phyloP scores from a whole-genome alignment of 257 asterid species.

The Fraxinus pennsylvanica region DNA sequence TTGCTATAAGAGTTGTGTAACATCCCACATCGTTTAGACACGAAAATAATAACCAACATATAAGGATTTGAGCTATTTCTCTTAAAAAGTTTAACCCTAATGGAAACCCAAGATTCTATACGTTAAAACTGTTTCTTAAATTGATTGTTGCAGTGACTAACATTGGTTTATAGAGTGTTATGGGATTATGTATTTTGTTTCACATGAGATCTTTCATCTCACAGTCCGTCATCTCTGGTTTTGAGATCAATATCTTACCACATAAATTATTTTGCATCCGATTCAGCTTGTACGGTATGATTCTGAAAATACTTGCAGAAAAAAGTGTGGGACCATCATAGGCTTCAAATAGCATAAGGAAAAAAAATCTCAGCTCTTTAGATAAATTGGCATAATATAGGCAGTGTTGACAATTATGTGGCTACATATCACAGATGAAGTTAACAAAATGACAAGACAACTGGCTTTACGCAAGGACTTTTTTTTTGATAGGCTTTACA shows the following conservation, averaged over 20 bases:
- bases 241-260: neutral
- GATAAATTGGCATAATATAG: neutral
- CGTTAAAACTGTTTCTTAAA: neutral
- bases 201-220: no score
- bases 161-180: neutral
- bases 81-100: no score
- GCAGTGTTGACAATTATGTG: neutral
- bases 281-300: neutral
- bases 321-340: neutral
- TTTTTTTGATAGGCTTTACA: neutral
- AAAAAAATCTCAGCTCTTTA: neutral
- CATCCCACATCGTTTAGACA: no score
- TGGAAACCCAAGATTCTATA: no score
- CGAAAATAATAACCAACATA: no score
- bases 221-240: no score
- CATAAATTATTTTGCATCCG: neutral
- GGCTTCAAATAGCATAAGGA: neutral
- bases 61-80: no score
- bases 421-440: neutral
- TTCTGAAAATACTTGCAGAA: neutral
- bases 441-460: neutral
- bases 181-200: no score
- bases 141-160: neutral
- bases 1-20: neutral
- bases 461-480: neutral